Conservation (phyloP, 495 filamentous ascomycete genomes). For the Penicillium soppii region DNA sequence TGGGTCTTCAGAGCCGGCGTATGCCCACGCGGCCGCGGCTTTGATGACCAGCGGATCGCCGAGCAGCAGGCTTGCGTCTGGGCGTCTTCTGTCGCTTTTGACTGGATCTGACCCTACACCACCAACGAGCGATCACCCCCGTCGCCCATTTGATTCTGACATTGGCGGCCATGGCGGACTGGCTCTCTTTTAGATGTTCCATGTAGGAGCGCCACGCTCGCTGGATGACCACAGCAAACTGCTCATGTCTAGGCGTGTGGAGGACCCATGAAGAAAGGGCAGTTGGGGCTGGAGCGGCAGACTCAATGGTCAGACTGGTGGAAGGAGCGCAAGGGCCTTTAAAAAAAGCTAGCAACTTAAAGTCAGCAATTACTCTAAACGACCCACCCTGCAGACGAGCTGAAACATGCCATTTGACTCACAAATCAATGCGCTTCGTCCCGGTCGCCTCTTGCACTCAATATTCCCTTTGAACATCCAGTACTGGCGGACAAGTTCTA, state of each 20-base stretch:
- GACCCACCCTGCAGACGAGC: background rate
- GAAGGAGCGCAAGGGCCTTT: background rate
- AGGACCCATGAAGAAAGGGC: background rate
- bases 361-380: background rate
- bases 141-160: background rate
- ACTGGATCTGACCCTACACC: background rate
- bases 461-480: background rate
- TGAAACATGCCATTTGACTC: background rate
- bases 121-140: conserved; percentile 4
- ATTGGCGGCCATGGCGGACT: background rate
- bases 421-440: background rate
- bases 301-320: too few species aligned
- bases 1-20: background rate
- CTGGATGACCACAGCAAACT: background rate
- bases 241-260: background rate
- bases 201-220: background rate
- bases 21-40: background rate
- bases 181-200: background rate
- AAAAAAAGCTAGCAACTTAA: background rate
- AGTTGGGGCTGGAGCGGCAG: background rate
- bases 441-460: background rate
- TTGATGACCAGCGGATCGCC: background rate
- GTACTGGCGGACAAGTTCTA: background rate
- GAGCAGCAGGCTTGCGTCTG: background rate
- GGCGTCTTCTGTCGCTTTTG: background rate